Evolutionary conservation across 2,329 filamentous ascomycete species (phyloP), one percentile per base, ranked within the genome.

Genomic region (Sclerotinia sclerotiorum): DNA sequence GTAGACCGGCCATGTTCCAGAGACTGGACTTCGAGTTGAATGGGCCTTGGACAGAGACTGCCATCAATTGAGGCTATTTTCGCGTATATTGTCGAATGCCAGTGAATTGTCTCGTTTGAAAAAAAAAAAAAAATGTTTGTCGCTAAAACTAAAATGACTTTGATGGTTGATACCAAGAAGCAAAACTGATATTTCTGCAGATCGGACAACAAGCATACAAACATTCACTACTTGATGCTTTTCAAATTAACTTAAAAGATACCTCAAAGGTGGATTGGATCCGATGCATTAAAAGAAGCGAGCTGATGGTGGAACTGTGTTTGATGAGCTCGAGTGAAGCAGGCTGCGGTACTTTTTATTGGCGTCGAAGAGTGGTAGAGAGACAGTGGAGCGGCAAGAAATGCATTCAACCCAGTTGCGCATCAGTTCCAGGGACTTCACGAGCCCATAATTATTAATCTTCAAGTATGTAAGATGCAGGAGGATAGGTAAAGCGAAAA

Each of bases 21-120:
- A 75, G 73, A 68, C 69, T 73, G 70, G 72, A 70, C 70, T 74
- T 76, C 68, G 76, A 74, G 69, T 72, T 72, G 49, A 73, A 69
- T 71, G 71, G 70, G 70, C 71, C 67, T 71, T 75, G 75, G 66
- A 77, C 72, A 70, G 74, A 76, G 60, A 76, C 73, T 76, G 76
- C 75, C 76, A 77, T 77, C 73, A 76, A 75, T 73, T 75, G 69
- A 71, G 71, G 66, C 64, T 73, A 68, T 52, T 51, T 70, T 69
- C 72, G 32, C 24, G 39, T 46, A 35, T 55, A 21, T 44, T 24
- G 29, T 54, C 35, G 44, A 67, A 57, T 63, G 35, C 56, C 24
- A 54, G 65, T 62, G 56, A 74, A 73, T 63, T 67, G 67, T 70
- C 46, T 70, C n/a, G 48, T 57, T 49, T 48, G 51, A 1, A 21